Base-by-base conservation (phyloP, 2,329 filamentous ascomycete species). In the Rugonectria rugulosa region DNA sequence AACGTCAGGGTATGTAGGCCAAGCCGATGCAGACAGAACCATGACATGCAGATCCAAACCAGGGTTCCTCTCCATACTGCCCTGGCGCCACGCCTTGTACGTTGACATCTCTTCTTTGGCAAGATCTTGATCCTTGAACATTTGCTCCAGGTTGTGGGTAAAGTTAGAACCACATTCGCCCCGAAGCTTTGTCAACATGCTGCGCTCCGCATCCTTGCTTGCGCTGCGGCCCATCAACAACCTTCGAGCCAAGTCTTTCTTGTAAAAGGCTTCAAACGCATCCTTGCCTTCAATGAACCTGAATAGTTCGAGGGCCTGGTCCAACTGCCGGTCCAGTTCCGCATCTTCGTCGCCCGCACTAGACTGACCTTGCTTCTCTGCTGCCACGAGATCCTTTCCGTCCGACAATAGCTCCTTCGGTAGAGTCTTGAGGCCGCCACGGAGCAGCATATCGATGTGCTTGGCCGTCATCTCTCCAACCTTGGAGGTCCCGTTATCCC, bases 381-480 rank as follows among this genome's bases (percentile, higher is more conserved):
- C 83, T 34, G 77, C 77, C 6, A 77, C 77, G 4, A 82, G 77
- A 66, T 88, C 86, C 59, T 83, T 84, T 32, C 73, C 72, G 63
- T 89, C 85, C 1, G 87, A 85, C 2, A 87, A 78, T 8, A 94
- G 79, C 19, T 85, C 83, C 38, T 86, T 82, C 1, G 91, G 91
- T 8, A 96, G 83, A 0, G 89, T 88, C 72, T 96, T 98, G 41
- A 94, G 81, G 1, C 95, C 96, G 44, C 92, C 92, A 51, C 92
- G 88, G 26, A 99, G 82, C 17, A 99, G 80, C 77, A 90, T 82
- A 73, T 99, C 95, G 59, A 99, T 90, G 67, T 98, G 93, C 74
- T 97, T 98, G 24, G 95, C 96, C 65, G 97, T 96, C 93, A 98
- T 97, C 77, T 99, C 95, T 44, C 94, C 95, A 12, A 96, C 92